Conservation (phyloP, 1,139 yeast genomes). For the Hansenula lynferdii region DNA sequence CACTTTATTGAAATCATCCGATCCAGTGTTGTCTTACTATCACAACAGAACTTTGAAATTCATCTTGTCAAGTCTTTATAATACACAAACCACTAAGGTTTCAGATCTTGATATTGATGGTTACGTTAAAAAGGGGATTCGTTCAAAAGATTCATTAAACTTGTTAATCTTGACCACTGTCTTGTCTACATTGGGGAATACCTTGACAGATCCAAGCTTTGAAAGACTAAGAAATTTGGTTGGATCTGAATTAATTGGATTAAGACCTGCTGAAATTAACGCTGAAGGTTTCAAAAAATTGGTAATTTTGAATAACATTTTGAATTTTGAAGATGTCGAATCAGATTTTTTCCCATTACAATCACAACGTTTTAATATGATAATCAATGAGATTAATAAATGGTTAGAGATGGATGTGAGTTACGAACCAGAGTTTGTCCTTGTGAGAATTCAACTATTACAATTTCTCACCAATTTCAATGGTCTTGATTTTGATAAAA, state of each 20-base stretch:
- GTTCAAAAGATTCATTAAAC: constrained; percentile 16
- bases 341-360: constrained; percentile 39
- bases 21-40: constrained; percentile 20
- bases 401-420: constrained; percentile 64
- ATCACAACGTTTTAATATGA: constrained; percentile 57
- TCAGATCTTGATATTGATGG: constrained; percentile 28
- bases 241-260: constrained; percentile 64
- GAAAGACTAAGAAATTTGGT: constrained; percentile 55
- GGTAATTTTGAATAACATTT: constrained; percentile 44
- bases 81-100: constrained; percentile 25
- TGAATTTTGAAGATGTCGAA: constrained; percentile 30
- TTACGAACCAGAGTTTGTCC: constrained; percentile 49
- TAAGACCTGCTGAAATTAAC: constrained; percentile 36
- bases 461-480: constrained; percentile 36
- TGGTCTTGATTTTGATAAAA: constrained; percentile 13
- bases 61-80: constrained; percentile 24
- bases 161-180: constrained; percentile 38
- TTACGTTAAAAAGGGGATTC: constrained; percentile 24
- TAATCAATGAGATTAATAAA: constrained; percentile 42
- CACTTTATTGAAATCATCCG: too few relatives aligned
- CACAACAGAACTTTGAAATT: constrained; percentile 22
- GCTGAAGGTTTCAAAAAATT: constrained; percentile 41
- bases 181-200: constrained; percentile 33
- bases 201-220: constrained; percentile 31
- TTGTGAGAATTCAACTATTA: constrained; percentile 47